Evolutionary conservation across 192 early-diverging fungal genomes (phyloP).

Genomic region (Coemansia sp.): DNA sequence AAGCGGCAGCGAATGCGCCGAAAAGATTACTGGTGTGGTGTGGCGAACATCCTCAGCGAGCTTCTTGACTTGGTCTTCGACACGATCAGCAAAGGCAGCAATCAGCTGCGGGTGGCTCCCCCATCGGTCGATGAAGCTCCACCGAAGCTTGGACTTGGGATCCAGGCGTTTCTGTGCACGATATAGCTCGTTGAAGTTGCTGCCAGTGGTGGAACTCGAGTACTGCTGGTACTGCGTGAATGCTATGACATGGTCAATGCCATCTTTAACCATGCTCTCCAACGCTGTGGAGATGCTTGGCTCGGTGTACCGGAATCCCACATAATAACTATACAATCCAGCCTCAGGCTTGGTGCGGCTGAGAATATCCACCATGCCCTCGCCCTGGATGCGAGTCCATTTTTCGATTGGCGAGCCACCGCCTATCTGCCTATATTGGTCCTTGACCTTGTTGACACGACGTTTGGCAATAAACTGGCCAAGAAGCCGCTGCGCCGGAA

Average conservation of each 20-base stretch:
- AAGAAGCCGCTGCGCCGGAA: slow-evolving; percentile 75
- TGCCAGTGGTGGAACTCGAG: slow-evolving; percentile 94
- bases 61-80: slow-evolving; percentile 59
- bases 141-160: slow-evolving; percentile 68
- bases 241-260: slow-evolving; percentile 81
- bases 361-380: slow-evolving; percentile 72
- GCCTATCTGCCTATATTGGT: slow-evolving; percentile 91
- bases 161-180: slow-evolving; percentile 63
- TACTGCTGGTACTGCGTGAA: slow-evolving; percentile 97
- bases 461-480: slow-evolving; percentile 80
- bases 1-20: slow-evolving; percentile 96
- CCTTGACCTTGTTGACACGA: slow-evolving; percentile 81
- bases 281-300: slow-evolving; percentile 79
- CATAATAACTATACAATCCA: slow-evolving; percentile 87
- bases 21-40: slow-evolving; percentile 85
- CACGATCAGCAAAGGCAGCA: slow-evolving; percentile 78
- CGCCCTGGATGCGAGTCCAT: slow-evolving; percentile 89
- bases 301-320: slow-evolving; percentile 89
- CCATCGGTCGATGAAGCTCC: slow-evolving; percentile 98
- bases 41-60: slow-evolving; percentile 71
- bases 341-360: slow-evolving; percentile 75
- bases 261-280: slow-evolving; percentile 77
- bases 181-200: slow-evolving; percentile 87
- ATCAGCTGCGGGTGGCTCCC: slow-evolving; percentile 84
- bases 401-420: slow-evolving; percentile 90